These are phyloP conservation scores for Calonectria ilicicola DNA, from an alignment of 2,329 filamentous ascomycete species.

Conservation along the genomic window DNA sequence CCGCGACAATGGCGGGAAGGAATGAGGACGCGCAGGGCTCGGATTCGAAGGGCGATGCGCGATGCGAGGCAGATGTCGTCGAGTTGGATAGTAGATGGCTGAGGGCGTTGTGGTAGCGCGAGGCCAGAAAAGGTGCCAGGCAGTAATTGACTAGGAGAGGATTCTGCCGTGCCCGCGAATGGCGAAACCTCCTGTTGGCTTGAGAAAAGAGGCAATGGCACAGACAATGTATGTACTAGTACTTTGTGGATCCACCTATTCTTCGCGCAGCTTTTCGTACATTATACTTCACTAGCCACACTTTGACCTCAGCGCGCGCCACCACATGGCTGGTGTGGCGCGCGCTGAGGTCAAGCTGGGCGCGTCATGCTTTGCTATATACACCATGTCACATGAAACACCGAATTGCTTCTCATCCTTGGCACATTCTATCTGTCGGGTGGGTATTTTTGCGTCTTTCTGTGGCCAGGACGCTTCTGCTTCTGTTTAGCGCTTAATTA, in stretches of 20 bases:
- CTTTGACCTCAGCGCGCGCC: background rate
- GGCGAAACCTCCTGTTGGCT: slow-evolving; percentile 31
- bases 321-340: background rate
- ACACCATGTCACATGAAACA: background rate
- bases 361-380: background rate
- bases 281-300: slow-evolving; percentile 10
- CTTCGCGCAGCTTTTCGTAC: background rate
- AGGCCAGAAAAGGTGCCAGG: slow-evolving; percentile 27
- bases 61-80: slow-evolving; percentile 23
- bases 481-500: background rate
- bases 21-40: slow-evolving; percentile 21
- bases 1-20: slow-evolving; percentile 49
- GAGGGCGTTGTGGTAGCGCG: slow-evolving; percentile 33
- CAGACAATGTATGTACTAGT: slow-evolving; percentile 27
- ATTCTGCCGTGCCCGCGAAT: slow-evolving; percentile 41
- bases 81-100: slow-evolving; percentile 28
- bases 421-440: no score
- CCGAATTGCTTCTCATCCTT: background rate
- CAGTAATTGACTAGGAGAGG: slow-evolving; percentile 33
- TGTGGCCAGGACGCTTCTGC: no score
- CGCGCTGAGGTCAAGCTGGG: background rate
- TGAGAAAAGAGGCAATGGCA: slow-evolving; percentile 20
- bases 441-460: background rate
- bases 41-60: slow-evolving; percentile 26
- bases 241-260: slow-evolving; percentile 5